Percentiles rank a stretch among this genome's conserved stretches.
Evolutionary conservation across 805 yeast genomes (phyloP).

Genomic region (Brettanomyces sp.): DNA sequence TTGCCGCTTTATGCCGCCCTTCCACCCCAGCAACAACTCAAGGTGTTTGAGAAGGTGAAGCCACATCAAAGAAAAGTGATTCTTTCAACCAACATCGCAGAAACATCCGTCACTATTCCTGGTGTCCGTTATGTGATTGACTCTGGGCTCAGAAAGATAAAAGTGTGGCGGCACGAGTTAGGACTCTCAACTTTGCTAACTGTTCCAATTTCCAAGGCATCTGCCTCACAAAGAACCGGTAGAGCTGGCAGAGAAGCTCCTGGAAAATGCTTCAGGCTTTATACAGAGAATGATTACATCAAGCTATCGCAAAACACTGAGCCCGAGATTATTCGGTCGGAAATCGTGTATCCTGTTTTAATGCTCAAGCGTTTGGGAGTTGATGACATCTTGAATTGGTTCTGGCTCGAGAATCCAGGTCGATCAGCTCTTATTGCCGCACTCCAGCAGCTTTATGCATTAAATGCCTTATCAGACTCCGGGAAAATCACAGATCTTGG

Average conservation of each 20-base stretch:
- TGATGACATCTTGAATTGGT: slow-evolving; percentile 75
- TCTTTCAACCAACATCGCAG: slow-evolving; percentile 93
- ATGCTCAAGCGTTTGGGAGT: slow-evolving; percentile 79
- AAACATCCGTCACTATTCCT: slow-evolving; percentile 91
- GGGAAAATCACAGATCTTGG: slow-evolving; percentile 79
- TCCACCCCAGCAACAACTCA: slow-evolving; percentile 73
- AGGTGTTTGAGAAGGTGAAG: slow-evolving; percentile 62
- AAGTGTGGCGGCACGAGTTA: slow-evolving; percentile 88
- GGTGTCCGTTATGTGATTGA: slow-evolving; percentile 92
- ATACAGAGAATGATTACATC: slow-evolving; percentile 60
- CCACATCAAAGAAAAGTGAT: slow-evolving; percentile 75
- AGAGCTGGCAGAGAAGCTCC: slow-evolving; percentile 98
- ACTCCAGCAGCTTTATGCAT: slow-evolving; percentile 62
- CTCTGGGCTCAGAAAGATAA: slow-evolving; percentile 85
- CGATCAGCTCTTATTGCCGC: slow-evolving; percentile 68
- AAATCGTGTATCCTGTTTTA: slow-evolving; percentile 74
- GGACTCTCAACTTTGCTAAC: slow-evolving; percentile 90
- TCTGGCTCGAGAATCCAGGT: slow-evolving; percentile 91
- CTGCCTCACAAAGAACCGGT: slow-evolving; percentile 93
- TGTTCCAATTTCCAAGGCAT: slow-evolving; percentile 86
- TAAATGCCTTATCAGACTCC: slow-evolving; percentile 67
- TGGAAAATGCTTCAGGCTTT: slow-evolving; percentile 83
- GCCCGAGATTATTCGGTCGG: slow-evolving; percentile 85
- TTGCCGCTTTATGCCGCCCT: slow-evolving; percentile 91
- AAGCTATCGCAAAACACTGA: slow-evolving; percentile 73